Percentiles rank a stretch among this genome's conserved stretches.
Conservation (phyloP, 2,329 filamentous ascomycete genomes). For the Alternaria hordeiaustralica region DNA sequence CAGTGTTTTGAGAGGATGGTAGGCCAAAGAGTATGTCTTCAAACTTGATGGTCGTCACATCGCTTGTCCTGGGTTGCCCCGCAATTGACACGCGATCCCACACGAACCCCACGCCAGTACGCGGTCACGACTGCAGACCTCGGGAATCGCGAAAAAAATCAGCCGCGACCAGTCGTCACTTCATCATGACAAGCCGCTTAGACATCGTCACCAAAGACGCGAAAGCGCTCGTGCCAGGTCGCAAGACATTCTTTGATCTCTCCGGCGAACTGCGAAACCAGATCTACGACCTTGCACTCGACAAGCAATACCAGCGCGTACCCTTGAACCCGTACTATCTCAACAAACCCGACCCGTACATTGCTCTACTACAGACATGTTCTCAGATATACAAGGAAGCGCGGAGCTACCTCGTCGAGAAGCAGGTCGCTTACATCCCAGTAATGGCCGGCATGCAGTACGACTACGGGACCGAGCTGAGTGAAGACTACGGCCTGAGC, state of each 20-base stretch:
- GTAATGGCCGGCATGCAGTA: conserved; percentile 3
- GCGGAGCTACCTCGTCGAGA: conserved; percentile 1
- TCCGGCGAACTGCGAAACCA: conserved; percentile 8
- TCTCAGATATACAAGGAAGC: conserved; percentile 3
- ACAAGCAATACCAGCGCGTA: background rate
- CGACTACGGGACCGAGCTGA: background rate
- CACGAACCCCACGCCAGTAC: background rate
- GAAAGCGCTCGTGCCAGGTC: background rate
- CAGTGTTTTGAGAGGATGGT: background rate
- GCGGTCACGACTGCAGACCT: background rate
- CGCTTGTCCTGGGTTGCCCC: background rate
- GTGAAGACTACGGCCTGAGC: background rate
- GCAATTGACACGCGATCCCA: background rate
- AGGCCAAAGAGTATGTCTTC: background rate
- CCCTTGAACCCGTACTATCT: background rate
- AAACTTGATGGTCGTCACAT: background rate
- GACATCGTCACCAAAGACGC: background rate
- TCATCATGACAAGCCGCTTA: background rate
- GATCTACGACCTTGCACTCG: conserved; percentile 1
- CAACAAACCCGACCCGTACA: background rate
- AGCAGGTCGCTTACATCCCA: conserved; percentile 2
- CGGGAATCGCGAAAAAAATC: background rate
- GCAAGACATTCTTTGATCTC: conserved; percentile 3
- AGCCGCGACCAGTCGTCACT: background rate
- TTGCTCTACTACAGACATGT: background rate